Percentiles rank a stretch among this genome's conserved stretches.
Conservation (phyloP, 768 basidiomycete species). For the Boletus insuetus region DNA sequence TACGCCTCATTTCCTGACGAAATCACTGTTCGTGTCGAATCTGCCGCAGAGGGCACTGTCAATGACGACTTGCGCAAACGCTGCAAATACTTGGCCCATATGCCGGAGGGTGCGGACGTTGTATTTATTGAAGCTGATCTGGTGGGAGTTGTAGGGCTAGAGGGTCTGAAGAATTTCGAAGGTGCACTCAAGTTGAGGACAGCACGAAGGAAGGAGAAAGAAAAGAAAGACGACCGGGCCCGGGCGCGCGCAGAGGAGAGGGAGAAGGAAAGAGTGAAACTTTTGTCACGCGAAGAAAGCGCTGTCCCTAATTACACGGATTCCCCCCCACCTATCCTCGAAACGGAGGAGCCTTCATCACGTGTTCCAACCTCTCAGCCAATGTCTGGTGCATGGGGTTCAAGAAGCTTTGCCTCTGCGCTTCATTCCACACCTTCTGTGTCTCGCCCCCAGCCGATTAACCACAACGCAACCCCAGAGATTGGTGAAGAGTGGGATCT, state of each 20-base stretch:
- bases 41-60: conserved; percentile 71
- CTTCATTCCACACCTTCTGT: conserved; percentile 51
- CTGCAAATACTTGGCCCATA: conserved; percentile 92
- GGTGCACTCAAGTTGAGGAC: conserved; percentile 74
- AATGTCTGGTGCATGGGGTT: conserved; percentile 68
- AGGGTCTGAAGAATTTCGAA: conserved; percentile 81
- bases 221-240: conserved; percentile 83
- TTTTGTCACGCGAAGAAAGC: conserved; percentile 21
- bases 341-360: conserved; percentile 13
- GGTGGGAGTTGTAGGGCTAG: conserved; percentile 67
- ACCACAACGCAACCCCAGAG: conserved; percentile 26
- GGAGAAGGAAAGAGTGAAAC: conserved; percentile 55
- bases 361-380: conserved; percentile 10
- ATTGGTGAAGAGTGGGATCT: conserved; percentile 71
- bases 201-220: conserved; percentile 75
- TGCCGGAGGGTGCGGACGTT: conserved; percentile 90
- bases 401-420: conserved; percentile 79
- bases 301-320: conserved; percentile 3
- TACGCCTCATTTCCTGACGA: conserved; percentile 84
- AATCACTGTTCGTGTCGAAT: conserved; percentile 79
- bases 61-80: conserved; percentile 93
- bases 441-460: conserved; percentile 41
- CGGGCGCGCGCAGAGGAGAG: conserved; percentile 72
- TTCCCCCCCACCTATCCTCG: conserved; percentile 5
- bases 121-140: conserved; percentile 92